Conservation (phyloP, 148 eudicot species). For the Polygonum maritimum region DNA sequence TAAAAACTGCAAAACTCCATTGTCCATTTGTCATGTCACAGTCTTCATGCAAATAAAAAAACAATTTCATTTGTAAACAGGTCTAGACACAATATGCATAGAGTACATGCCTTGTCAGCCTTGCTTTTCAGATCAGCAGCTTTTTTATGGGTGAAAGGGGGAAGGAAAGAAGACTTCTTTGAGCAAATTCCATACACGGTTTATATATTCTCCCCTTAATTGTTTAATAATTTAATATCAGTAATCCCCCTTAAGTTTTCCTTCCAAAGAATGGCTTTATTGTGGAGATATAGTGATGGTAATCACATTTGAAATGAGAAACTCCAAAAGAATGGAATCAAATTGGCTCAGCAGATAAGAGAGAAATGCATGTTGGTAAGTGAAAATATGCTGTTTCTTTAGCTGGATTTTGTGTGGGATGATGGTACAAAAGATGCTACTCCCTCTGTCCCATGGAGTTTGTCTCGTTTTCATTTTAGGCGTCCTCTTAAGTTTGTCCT, state of each 20-base stretch:
- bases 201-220: not conserved
- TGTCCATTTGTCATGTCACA: conserved; percentile 22
- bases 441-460: no score
- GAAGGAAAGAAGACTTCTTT: conserved; percentile 8
- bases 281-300: not conserved
- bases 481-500: no score
- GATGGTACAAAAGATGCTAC: conserved; percentile 18
- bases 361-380: conserved; percentile 2
- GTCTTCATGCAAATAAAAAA: conserved; percentile 33
- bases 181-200: conserved; percentile 3
- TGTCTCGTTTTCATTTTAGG: no score
- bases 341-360: not conserved
- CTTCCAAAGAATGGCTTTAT: no score
- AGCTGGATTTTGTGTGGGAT: conserved; percentile 17
- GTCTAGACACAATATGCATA: not conserved
- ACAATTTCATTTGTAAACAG: not conserved
- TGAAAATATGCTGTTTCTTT: conserved; percentile 16
- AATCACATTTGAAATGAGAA: not conserved
- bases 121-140: conserved; percentile 21
- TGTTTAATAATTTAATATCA: no score
- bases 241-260: no score
- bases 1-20: conserved; percentile 6
- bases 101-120: conserved; percentile 28
- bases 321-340: not conserved
- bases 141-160: conserved; percentile 15